Conservation (phyloP, 768 basidiomycete genomes). For the Phylloporus scabripes region DNA sequence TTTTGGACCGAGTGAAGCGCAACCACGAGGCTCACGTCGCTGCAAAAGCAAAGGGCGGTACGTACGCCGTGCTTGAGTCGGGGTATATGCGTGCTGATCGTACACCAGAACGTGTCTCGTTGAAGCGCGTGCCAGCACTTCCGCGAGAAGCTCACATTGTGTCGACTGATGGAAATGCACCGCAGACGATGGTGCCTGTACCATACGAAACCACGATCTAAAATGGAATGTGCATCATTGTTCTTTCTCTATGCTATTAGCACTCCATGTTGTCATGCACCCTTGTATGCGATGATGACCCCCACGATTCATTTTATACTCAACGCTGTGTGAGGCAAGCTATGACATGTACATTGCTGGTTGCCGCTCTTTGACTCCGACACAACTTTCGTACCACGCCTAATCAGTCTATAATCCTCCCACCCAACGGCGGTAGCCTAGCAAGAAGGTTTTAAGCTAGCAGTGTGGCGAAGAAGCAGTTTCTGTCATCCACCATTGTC, state of each 20-base stretch:
- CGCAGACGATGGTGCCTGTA: slow-evolving; percentile 90
- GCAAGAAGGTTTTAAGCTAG: too few species aligned
- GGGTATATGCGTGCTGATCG: neutral
- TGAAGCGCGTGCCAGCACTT: slow-evolving; percentile 80
- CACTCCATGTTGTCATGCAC: slow-evolving; percentile 11
- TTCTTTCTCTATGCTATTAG: slow-evolving; percentile 14
- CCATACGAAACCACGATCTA: slow-evolving; percentile 97
- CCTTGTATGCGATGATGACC: too few species aligned
- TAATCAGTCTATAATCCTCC: too few species aligned
- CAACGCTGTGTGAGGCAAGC: too few species aligned
- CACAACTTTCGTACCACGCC: too few species aligned
- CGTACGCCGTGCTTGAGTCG: slow-evolving; percentile 28
- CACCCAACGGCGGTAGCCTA: too few species aligned
- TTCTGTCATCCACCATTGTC: too few species aligned
- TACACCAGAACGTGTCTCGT: slow-evolving; percentile 61
- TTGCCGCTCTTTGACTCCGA: too few species aligned
- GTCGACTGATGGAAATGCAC: slow-evolving; percentile 65
- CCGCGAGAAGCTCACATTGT: slow-evolving; percentile 80
- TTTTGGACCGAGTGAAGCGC: slow-evolving; percentile 90
- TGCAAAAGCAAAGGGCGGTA: slow-evolving; percentile 86
- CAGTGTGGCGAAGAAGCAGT: too few species aligned
- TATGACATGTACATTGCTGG: too few species aligned
- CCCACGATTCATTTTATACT: too few species aligned
- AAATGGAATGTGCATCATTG: slow-evolving; percentile 28
- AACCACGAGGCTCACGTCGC: slow-evolving; percentile 80